Evolutionary conservation across 805 yeast species (phyloP).

Genomic region (Debaryomyces tyrocola): DNA sequence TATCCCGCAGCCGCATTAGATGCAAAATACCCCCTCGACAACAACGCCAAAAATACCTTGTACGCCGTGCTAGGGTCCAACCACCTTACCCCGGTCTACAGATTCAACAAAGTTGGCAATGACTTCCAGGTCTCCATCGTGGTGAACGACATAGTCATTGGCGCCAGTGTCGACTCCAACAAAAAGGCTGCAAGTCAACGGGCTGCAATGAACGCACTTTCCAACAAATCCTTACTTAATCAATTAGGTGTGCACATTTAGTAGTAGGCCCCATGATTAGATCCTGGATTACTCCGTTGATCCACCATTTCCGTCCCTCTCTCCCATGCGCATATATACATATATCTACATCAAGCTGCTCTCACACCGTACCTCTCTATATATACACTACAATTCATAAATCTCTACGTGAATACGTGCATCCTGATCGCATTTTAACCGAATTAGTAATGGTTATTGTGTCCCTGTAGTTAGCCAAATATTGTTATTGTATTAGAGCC

Average conservation of each 20-base stretch:
- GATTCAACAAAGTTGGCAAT: slow-evolving; percentile 14
- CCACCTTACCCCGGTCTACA: slow-evolving; percentile 32
- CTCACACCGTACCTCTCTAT: too few relatives aligned
- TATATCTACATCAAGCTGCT: not conserved
- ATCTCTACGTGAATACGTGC: too few relatives aligned
- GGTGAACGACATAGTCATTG: slow-evolving; percentile 31
- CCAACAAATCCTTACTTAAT: slow-evolving; percentile 6
- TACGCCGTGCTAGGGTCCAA: slow-evolving; percentile 24
- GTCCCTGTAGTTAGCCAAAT: too few relatives aligned
- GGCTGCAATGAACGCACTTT: slow-evolving; percentile 36
- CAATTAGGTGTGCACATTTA: slow-evolving; percentile 8
- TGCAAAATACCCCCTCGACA: slow-evolving; percentile 10
- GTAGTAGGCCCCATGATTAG: not conserved
- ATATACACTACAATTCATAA: too few relatives aligned
- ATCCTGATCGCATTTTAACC: too few relatives aligned
- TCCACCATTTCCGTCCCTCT: not conserved
- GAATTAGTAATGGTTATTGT: too few relatives aligned
- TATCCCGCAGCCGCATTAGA: not conserved
- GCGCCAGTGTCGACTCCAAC: slow-evolving; percentile 29
- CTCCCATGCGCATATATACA: not conserved
- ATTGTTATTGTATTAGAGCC: not conserved
- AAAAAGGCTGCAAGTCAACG: slow-evolving; percentile 39
- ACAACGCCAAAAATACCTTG: slow-evolving; percentile 29
- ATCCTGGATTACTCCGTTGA: not conserved
- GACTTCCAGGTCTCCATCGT: slow-evolving; percentile 25